phyloP scores from a whole-genome alignment of 2,329 filamentous ascomycete species.

The Verticillium nubilum region DNA sequence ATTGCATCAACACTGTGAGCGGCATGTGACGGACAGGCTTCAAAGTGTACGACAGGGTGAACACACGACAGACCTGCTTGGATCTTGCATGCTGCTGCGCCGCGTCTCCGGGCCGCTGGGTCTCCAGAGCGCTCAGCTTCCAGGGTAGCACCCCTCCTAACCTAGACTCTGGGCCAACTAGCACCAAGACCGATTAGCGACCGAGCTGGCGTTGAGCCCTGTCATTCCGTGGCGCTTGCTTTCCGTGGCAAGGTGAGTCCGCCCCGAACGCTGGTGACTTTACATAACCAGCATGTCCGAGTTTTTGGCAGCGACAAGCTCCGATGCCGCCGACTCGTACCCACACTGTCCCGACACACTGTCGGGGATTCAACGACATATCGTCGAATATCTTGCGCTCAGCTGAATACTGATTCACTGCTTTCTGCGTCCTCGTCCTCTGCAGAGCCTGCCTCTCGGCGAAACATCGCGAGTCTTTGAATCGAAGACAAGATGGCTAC shows the following conservation, averaged over 20 bases:
- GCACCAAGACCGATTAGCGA: background rate
- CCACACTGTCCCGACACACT: background rate
- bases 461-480: no score
- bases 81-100: background rate
- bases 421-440: background rate
- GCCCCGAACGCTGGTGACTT: background rate
- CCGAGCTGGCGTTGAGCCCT: background rate
- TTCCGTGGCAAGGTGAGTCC: background rate
- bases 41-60: no score
- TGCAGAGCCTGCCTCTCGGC: background rate
- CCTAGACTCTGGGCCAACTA: background rate
- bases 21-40: no score
- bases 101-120: background rate
- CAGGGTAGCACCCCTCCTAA: background rate
- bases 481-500: slow-evolving; percentile 4
- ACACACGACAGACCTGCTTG: no score
- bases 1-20: no score
- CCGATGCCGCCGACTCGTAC: background rate
- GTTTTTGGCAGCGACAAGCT: background rate
- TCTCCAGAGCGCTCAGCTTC: background rate
- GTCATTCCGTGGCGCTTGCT: background rate
- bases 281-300: background rate
- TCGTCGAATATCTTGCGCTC: background rate
- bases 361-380: background rate
- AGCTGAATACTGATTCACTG: background rate